phyloP scores from a whole-genome alignment of 2,329 filamentous ascomycete species.

The Endoconidiophora laricicola region DNA sequence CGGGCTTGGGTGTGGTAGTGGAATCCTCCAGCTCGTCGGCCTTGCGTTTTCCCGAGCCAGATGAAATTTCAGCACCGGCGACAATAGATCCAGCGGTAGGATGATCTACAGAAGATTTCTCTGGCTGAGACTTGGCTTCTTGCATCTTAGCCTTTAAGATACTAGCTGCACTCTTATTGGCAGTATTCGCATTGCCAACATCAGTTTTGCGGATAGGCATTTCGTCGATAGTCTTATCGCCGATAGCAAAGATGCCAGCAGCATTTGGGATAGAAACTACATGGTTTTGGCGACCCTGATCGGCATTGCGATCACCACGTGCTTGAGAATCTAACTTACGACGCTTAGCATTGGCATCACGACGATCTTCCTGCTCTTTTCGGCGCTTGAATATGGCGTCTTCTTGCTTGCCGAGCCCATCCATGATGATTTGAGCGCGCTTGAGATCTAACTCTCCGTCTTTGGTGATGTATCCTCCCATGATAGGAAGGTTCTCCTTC shows the following conservation, averaged over 20 bases:
- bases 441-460: constrained; percentile 82
- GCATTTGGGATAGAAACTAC: constrained; percentile 11
- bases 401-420: constrained; percentile 81
- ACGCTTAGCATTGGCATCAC: constrained; percentile 63
- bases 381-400: constrained; percentile 82
- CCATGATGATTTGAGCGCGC: constrained; percentile 72
- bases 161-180: constrained; percentile 90
- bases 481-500: constrained; percentile 76
- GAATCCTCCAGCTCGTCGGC: constrained; percentile 48
- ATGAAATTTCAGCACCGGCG: background rate
- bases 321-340: constrained; percentile 53
- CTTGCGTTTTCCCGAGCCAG: constrained; percentile 47
- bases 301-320: constrained; percentile 16
- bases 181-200: constrained; percentile 49
- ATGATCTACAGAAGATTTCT: background rate
- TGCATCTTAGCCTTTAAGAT: constrained; percentile 69
- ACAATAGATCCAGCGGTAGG: background rate
- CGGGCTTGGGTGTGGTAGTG: constrained; percentile 26
- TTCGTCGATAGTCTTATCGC: constrained; percentile 45
- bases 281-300: constrained; percentile 12
- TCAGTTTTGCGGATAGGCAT: constrained; percentile 85
- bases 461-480: constrained; percentile 93
- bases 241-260: constrained; percentile 10
- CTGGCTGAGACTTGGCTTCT: constrained; percentile 16
- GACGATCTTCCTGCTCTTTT: constrained; percentile 70